A percentile compares a stretch with the other conserved stretches of the same genome.
phyloP scores from a whole-genome alignment of 805 yeast species.

The Cephaloascus albidus region DNA sequence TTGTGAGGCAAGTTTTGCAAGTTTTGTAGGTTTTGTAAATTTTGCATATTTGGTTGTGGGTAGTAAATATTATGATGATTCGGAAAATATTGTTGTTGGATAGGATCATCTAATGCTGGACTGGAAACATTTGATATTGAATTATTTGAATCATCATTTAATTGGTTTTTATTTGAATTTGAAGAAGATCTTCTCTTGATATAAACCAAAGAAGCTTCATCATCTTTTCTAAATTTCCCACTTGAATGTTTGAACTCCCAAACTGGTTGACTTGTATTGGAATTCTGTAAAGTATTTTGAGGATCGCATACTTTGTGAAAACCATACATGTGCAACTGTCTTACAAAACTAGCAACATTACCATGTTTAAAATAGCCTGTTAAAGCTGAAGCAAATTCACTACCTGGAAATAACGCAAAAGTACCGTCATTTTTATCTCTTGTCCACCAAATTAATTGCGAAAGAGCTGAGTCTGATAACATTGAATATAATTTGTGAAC shows the following conservation, averaged over 20 bases:
- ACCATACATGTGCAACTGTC: constrained; percentile 95
- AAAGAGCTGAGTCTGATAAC: constrained; percentile 45
- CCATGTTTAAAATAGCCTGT: constrained; percentile 88
- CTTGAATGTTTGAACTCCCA: constrained; percentile 51
- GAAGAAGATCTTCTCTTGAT: constrained; percentile 41
- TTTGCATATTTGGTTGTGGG: not conserved
- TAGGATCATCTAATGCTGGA: not conserved
- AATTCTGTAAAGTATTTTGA: constrained; percentile 3
- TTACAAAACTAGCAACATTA: constrained; percentile 84
- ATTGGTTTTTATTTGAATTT: constrained; percentile 8
- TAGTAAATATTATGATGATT: not conserved
- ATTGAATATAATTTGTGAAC: constrained; percentile 56
- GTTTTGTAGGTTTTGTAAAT: not conserved
- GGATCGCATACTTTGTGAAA: constrained; percentile 71
- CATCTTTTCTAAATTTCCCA: constrained; percentile 40
- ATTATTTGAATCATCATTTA: constrained; percentile 2
- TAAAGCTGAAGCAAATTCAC: constrained; percentile 50
- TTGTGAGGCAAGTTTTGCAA: not conserved
- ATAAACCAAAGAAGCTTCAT: constrained; percentile 30
- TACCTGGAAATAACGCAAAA: constrained; percentile 56
- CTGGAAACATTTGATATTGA: constrained; percentile 3
- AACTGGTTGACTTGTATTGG: constrained; percentile 16
- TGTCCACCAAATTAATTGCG: constrained; percentile 59
- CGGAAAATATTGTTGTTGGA: not conserved
- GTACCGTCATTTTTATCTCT: constrained; percentile 38